Evolutionary conservation across 1,284 basidiomycete genomes (phyloP).

Genomic region (Heterobasidion parviporum): DNA sequence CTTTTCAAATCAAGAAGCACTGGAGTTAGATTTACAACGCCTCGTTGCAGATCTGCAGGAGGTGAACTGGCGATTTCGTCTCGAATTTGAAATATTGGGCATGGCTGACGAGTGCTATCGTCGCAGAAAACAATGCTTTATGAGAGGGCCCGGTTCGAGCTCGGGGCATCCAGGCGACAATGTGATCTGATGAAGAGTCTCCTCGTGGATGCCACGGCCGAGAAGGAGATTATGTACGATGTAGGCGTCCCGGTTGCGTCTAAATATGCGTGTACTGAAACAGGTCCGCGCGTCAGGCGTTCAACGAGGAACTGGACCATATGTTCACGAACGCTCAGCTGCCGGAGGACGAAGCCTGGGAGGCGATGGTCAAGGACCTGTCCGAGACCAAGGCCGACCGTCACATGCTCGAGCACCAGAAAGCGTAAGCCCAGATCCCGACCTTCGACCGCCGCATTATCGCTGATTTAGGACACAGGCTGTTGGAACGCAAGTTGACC

Average conservation of each 20-base stretch:
- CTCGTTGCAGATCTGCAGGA: slow-evolving; percentile 47
- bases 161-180: slow-evolving; percentile 63
- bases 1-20: slow-evolving; percentile 39
- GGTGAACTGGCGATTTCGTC: slow-evolving; percentile 28
- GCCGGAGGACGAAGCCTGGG: slow-evolving; percentile 73
- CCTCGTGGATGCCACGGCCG: slow-evolving; percentile 66
- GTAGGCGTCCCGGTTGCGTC: slow-evolving; percentile 32
- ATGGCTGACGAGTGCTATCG: neutral
- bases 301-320: slow-evolving; percentile 85
- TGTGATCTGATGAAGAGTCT: slow-evolving; percentile 72
- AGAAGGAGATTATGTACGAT: slow-evolving; percentile 88
- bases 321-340: slow-evolving; percentile 80
- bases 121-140: slow-evolving; percentile 50
- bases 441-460: neutral
- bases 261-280: neutral
- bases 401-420: slow-evolving; percentile 67
- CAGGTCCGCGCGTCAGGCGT: slow-evolving; percentile 47
- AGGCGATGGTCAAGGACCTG: slow-evolving; percentile 65
- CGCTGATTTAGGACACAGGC: slow-evolving; percentile 29
- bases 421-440: slow-evolving; percentile 46
- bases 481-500: slow-evolving; percentile 61
- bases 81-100: neutral
- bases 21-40: slow-evolving; percentile 40
- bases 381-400: slow-evolving; percentile 67
- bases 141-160: slow-evolving; percentile 51